Evolutionary conservation across 768 basidiomycete species (phyloP).

Genomic region (Tulasnella calospora): DNA sequence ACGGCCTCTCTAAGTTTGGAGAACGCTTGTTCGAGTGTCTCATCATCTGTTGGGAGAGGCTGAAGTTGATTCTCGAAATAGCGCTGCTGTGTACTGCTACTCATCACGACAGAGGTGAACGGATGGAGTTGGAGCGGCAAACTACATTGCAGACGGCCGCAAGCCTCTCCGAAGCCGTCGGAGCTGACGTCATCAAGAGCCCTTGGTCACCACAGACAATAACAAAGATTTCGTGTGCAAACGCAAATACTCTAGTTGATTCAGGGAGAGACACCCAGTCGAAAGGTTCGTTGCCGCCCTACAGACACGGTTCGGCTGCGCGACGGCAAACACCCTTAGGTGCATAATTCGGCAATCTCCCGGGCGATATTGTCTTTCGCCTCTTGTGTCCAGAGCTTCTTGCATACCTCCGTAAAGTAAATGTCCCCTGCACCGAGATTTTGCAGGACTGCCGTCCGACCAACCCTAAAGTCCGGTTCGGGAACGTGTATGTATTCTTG

Average conservation of each 20-base stretch:
- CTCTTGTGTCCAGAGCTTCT: not conserved
- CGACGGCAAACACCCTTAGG: not conserved
- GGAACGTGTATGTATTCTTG: not conserved
- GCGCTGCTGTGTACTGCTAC: not conserved
- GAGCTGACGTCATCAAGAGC: not conserved
- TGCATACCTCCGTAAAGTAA: not conserved
- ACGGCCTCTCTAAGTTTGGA: not conserved
- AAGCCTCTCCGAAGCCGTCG: not conserved
- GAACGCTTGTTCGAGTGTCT: conserved; percentile 5
- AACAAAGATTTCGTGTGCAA: not conserved
- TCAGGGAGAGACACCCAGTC: no score
- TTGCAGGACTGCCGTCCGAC: not conserved
- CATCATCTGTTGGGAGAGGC: not conserved
- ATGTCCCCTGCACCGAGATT: not conserved
- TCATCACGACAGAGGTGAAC: not conserved
- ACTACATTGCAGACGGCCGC: not conserved
- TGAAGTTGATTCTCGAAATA: conserved; percentile 16
- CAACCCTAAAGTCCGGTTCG: not conserved
- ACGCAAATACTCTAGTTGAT: no score
- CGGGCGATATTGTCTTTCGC: not conserved
- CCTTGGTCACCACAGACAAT: not conserved
- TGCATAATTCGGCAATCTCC: not conserved
- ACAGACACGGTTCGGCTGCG: not conserved
- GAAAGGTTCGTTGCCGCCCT: no score
- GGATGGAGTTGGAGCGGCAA: not conserved